Conservation (phyloP, 352 stramenopile species). For the Globisporangium acanthophoron region DNA sequence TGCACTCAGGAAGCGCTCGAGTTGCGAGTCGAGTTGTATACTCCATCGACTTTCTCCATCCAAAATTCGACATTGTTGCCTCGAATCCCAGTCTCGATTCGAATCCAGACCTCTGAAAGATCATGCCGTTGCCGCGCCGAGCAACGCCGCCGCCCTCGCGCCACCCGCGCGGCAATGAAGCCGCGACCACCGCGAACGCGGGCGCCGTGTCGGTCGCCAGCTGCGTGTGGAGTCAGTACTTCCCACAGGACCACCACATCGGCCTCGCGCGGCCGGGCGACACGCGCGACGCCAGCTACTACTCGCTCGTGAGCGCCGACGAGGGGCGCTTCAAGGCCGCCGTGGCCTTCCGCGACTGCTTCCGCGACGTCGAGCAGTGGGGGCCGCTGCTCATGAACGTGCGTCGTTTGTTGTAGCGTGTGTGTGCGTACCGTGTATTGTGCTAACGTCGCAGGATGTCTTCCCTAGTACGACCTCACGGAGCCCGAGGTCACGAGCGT, state of each 20-base stretch:
- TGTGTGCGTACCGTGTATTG: neutral
- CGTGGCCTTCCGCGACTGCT: slow-evolving; percentile 52
- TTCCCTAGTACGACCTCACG: slow-evolving; percentile 40
- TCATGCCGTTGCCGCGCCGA: slow-evolving; percentile 14
- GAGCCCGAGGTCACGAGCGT: slow-evolving; percentile 39
- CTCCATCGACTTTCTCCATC: neutral
- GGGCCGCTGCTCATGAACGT: slow-evolving; percentile 30
- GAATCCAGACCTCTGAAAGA: neutral
- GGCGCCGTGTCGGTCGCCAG: slow-evolving; percentile 32
- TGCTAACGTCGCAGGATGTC: neutral
- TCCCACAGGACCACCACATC: slow-evolving; percentile 59
- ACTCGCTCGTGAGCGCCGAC: slow-evolving; percentile 39
- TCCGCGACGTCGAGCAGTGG: slow-evolving; percentile 44
- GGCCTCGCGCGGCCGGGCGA: slow-evolving; percentile 31
- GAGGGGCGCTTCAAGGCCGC: slow-evolving; percentile 54
- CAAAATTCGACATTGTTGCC: slow-evolving; percentile 1
- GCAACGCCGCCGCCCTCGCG: slow-evolving; percentile 1
- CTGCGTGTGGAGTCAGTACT: slow-evolving; percentile 76
- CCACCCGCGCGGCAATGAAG: neutral
- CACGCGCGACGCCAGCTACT: slow-evolving; percentile 36
- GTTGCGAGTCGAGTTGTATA: neutral
- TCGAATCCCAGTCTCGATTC: neutral
- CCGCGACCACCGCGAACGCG: neutral
- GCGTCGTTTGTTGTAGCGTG: neutral
- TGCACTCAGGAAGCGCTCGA: neutral